phyloP scores from a whole-genome alignment of 495 filamentous ascomycete species.

The Penicillium atrosanguineum region DNA sequence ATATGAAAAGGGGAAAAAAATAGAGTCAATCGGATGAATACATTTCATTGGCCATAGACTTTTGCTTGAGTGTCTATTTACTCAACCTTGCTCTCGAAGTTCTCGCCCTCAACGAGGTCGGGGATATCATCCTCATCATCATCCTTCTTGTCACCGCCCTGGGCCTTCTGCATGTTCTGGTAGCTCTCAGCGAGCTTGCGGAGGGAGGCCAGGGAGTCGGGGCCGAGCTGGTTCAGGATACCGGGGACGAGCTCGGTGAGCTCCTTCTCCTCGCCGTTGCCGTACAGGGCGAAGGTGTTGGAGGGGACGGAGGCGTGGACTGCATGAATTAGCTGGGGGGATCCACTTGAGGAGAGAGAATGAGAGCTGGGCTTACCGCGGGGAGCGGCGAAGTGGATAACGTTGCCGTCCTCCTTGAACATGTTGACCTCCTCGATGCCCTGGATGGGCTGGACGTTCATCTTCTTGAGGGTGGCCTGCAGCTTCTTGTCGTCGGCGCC shows the following conservation, averaged over 20 bases:
- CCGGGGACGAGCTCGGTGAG: slow-evolving; percentile 98
- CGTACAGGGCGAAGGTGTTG: slow-evolving; percentile 99
- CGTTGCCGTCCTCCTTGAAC: slow-evolving; percentile 99
- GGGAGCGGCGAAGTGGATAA: slow-evolving; percentile 96
- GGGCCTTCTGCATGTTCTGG: slow-evolving; percentile 97
- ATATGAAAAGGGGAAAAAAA: background rate
- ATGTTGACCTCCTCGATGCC: slow-evolving; percentile 99
- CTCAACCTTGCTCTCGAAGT: slow-evolving; percentile 95
- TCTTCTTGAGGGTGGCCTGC: slow-evolving; percentile 89
- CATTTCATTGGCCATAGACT: slow-evolving; percentile 26
- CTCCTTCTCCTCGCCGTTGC: slow-evolving; percentile 98
- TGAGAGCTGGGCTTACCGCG: slow-evolving; percentile 65
- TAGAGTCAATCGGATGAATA: slow-evolving; percentile 12
- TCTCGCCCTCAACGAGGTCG: slow-evolving; percentile 91
- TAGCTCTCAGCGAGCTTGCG: slow-evolving; percentile 99
- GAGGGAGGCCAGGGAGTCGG: slow-evolving; percentile 95
- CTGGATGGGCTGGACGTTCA: slow-evolving; percentile 96
- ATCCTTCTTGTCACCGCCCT: slow-evolving; percentile 73
- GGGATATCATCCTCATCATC: slow-evolving; percentile 87
- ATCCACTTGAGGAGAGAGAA: background rate
- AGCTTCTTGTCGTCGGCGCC: slow-evolving; percentile 99
- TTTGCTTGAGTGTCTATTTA: slow-evolving; percentile 46
- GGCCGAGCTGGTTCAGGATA: slow-evolving; percentile 98
- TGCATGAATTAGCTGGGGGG: slow-evolving; percentile 30
- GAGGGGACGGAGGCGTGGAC: slow-evolving; percentile 94